These are phyloP conservation scores for Mycena crocata DNA, from an alignment of 768 basidiomycete genomes.

Conservation along the genomic window DNA sequence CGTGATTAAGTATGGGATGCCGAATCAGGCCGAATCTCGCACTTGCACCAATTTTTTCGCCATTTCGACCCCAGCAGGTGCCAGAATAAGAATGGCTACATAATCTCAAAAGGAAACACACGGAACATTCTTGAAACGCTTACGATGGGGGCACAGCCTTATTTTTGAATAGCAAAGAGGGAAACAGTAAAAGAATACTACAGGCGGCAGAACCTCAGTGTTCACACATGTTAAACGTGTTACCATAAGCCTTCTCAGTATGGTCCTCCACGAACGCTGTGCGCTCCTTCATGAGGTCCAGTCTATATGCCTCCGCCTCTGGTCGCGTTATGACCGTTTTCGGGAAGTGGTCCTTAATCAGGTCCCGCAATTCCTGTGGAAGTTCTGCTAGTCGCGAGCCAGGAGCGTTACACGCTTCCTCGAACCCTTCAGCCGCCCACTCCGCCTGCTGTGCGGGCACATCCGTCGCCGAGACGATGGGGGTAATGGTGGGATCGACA, in stretches of 20 bases:
- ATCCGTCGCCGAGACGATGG: conserved; percentile 43
- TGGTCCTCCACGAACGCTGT: conserved; percentile 24
- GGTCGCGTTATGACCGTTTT: conserved; percentile 21
- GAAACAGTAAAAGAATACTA: too few relatives aligned
- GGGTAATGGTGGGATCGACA: conserved; percentile 45
- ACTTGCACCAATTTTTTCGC: too few relatives aligned
- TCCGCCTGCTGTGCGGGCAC: conserved; percentile 47
- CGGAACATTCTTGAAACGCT: too few relatives aligned
- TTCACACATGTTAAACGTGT: conserved; percentile 34
- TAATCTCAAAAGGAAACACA: too few relatives aligned
- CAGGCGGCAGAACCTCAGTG: too few relatives aligned
- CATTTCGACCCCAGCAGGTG: too few relatives aligned
- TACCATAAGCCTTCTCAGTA: conserved; percentile 2
- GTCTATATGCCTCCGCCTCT: conserved; percentile 29
- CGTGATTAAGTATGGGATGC: too few relatives aligned
- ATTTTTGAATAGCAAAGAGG: too few relatives aligned
- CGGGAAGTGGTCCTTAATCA: conserved; percentile 21
- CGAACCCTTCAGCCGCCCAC: conserved; percentile 38
- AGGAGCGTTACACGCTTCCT: conserved; percentile 2
- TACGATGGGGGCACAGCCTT: too few relatives aligned
- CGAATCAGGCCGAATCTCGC: too few relatives aligned
- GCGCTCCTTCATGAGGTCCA: conserved; percentile 39
- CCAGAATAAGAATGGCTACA: too few relatives aligned
- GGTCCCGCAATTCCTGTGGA: conserved; percentile 28
- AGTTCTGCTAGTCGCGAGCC: background rate